Base-by-base conservation (phyloP, 2,329 filamentous ascomycete species). In the Fusarium anguioides region DNA sequence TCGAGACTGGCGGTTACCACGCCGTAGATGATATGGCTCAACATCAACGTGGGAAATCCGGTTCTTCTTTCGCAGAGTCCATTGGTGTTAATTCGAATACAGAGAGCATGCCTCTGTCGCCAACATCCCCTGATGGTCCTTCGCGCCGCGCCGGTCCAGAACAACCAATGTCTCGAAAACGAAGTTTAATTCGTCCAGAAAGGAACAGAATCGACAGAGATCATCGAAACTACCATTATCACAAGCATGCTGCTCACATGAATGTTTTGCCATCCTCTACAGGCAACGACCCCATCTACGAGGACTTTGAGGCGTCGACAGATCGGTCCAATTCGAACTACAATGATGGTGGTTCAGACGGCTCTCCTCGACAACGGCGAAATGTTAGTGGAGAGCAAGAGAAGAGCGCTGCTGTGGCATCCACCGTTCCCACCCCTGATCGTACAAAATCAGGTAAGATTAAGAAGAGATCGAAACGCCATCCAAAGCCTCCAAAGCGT, bases 211-310 rank as follows among this genome's bases (percentile, higher is more conserved):
- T 97, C 70, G 91, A 94, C 71, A 89, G 86, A 67, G 91, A 94
- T 71, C 94, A 98, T 76, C 94, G 94, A 15, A 96, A 98, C 78
- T 99, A 97, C 76, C 87, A 97, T 80, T 99, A 99, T 79, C 89
- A 93, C 70, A 92, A 97, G 77, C 94, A 97, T 86, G 94, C 96
- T 11, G 92, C 94, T 73, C 92, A 95, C 68, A 97, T 99, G 94
- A 86, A 90, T 54, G 91, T 94, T 7, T 84, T 93, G 68, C 96
- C 96, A 1, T 98, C 96, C 1, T 91, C 93, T 8, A 98, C 96
- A 0, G 96, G 96, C 62, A 92, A 97, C 72, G 94, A 98, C 72
- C 93, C 94, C 4, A 88, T 97, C 50, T 80, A 92, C 53, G 95
- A 97, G 78, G 91, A 93, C 60, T 79, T 92, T 20, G 91, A 92